Percentiles rank a stretch among this genome's conserved stretches.
Conservation (phyloP, 2,329 filamentous ascomycete genomes). For the Sclerotinia borealis region DNA sequence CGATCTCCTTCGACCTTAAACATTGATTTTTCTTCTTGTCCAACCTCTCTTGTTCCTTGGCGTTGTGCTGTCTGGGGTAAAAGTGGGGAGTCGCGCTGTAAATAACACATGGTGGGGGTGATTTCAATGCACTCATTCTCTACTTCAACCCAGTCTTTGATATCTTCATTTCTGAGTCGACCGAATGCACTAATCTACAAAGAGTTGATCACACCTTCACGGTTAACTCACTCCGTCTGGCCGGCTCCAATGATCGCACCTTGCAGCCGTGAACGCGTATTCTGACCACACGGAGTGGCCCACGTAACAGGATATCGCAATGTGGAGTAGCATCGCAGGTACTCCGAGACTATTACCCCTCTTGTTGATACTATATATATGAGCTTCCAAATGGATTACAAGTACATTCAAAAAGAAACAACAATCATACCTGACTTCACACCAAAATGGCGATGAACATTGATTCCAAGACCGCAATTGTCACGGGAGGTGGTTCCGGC, state of each 20-base stretch:
- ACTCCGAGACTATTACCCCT: neutral
- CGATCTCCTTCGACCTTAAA: too few relatives aligned
- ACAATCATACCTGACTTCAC: neutral
- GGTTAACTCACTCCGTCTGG: neutral
- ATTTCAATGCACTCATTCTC: neutral
- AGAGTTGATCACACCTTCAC: neutral
- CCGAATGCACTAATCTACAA: neutral
- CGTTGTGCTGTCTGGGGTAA: neutral
- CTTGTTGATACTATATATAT: neutral
- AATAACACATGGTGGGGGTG: neutral
- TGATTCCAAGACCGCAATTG: conserved; percentile 43
- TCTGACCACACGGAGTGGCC: neutral
- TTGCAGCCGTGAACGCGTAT: neutral
- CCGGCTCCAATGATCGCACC: neutral
- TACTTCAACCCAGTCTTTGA: too few relatives aligned
- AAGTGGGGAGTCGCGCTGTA: neutral
- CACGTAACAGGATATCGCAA: neutral
- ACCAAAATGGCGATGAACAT: conserved; percentile 32
- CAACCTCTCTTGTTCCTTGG: neutral
- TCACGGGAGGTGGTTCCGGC: conserved; percentile 51
- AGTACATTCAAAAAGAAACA: neutral
- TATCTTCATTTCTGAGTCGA: too few relatives aligned
- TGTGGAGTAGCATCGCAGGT: neutral
- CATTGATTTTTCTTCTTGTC: too few relatives aligned
- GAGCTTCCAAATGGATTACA: neutral